A percentile compares a stretch with the other conserved stretches of the same genome.
Evolutionary conservation across 2,329 filamentous ascomycete genomes (phyloP).

Genomic region (Dryadomyces sulphureus): DNA sequence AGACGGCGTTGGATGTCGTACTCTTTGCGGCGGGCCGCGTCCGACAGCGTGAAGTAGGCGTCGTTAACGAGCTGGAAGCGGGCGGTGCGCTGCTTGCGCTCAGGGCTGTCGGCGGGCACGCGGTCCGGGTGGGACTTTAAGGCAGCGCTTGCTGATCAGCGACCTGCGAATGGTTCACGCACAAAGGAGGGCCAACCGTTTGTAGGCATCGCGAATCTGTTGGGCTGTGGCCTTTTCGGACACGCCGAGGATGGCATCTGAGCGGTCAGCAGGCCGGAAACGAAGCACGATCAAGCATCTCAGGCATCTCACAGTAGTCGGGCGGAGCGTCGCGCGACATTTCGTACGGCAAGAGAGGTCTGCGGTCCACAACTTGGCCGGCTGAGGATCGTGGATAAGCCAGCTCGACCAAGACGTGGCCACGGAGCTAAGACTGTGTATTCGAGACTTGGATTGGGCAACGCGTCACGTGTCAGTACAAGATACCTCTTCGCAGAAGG

Average conservation of each 20-base stretch:
- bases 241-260: conserved; percentile 63
- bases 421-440: too few relatives aligned
- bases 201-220: conserved; percentile 89
- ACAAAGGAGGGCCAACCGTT: conserved; percentile 40
- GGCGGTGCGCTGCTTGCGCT: conserved; percentile 66
- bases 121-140: conserved; percentile 90
- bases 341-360: conserved; percentile 5
- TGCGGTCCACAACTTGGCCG: not conserved
- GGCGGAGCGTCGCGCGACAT: conserved; percentile 29
- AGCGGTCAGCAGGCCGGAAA: not conserved
- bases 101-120: conserved; percentile 68
- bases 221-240: conserved; percentile 59
- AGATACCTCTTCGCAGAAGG: too few relatives aligned
- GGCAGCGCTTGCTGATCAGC: conserved; percentile 46
- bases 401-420: not conserved
- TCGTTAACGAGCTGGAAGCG: conserved; percentile 29
- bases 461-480: too few relatives aligned
- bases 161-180: not conserved
- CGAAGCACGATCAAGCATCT: not conserved
- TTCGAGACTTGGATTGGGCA: too few relatives aligned
- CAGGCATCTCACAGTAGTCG: conserved; percentile 38
- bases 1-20: conserved; percentile 63
- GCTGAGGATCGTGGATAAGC: not conserved
- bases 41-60: conserved; percentile 50
- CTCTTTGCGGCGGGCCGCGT: conserved; percentile 59